Conservation (phyloP, 2,329 filamentous ascomycete species). For the Juglanconis juglandina region DNA sequence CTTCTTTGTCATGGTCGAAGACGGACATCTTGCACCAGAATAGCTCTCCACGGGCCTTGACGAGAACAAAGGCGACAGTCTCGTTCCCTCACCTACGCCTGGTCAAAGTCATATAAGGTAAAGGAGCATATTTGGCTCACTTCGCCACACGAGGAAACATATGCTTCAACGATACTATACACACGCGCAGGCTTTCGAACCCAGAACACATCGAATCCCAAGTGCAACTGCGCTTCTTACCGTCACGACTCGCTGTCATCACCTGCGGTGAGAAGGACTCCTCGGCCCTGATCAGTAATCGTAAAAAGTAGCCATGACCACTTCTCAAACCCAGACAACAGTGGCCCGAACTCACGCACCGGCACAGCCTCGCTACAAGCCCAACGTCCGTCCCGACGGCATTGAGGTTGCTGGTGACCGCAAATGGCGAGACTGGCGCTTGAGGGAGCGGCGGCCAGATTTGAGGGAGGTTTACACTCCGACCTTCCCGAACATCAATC, state of each 20-base stretch:
- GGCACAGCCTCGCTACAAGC: neutral
- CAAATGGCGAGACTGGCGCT: constrained; percentile 12
- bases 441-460: constrained; percentile 13
- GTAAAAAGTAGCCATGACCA: neutral
- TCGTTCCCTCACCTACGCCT: neutral
- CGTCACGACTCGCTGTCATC: neutral
- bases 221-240: neutral
- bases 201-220: no score
- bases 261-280: neutral
- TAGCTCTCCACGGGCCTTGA: neutral
- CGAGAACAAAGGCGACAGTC: constrained; percentile 8
- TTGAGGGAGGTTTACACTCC: neutral
- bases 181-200: neutral
- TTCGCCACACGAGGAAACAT: neutral
- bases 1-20: constrained; percentile 18
- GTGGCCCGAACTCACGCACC: neutral
- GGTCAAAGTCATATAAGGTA: constrained; percentile 13
- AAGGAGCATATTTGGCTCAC: neutral
- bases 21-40: neutral
- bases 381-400: constrained; percentile 5
- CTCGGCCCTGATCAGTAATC: neutral
- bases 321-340: neutral
- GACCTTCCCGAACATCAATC: neutral
- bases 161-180: neutral
- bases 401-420: constrained; percentile 6